These are phyloP conservation scores for Nemophila menziesii DNA, from an alignment of 257 asterid species.

Conservation along the genomic window DNA sequence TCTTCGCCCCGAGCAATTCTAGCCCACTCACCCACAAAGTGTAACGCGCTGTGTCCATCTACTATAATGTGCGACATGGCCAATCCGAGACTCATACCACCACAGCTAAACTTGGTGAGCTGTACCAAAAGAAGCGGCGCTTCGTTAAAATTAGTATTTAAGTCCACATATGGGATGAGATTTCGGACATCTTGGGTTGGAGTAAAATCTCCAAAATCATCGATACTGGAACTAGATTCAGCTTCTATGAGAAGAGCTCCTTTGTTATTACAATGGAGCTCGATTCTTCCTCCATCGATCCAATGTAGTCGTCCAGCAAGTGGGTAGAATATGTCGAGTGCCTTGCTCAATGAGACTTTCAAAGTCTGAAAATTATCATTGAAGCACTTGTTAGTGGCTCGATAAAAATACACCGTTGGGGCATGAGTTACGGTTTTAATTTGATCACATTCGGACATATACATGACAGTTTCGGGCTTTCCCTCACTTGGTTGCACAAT, in stretches of 20 bases:
- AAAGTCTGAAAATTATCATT: conserved; percentile 10
- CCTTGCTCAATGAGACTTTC: conserved; percentile 31
- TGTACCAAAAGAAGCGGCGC: conserved; percentile 8
- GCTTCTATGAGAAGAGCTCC: conserved; percentile 42
- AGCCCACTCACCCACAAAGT: conserved; percentile 15
- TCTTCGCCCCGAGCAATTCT: conserved; percentile 19
- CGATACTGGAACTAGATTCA: conserved; percentile 24
- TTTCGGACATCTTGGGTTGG: conserved; percentile 30
- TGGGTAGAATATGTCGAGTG: conserved; percentile 35
- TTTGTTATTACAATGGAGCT: conserved; percentile 37
- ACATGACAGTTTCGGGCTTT: no score
- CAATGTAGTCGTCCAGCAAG: conserved; percentile 40
- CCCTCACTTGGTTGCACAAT: no score
- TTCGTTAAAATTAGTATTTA: not conserved
- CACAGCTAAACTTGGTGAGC: conserved; percentile 14
- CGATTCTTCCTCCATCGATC: conserved; percentile 38
- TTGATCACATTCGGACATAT: conserved; percentile 20
- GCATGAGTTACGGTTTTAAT: conserved; percentile 41
- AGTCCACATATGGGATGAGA: conserved; percentile 17
- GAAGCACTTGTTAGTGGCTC: conserved; percentile 8
- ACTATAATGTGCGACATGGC: conserved; percentile 5
- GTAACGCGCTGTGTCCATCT: conserved; percentile 14
- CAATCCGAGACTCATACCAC: conserved; percentile 15
- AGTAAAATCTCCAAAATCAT: conserved; percentile 42
- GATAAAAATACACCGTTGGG: conserved; percentile 43